Conservation (phyloP, 1,284 basidiomycete species). For the Agaricales sp. region DNA sequence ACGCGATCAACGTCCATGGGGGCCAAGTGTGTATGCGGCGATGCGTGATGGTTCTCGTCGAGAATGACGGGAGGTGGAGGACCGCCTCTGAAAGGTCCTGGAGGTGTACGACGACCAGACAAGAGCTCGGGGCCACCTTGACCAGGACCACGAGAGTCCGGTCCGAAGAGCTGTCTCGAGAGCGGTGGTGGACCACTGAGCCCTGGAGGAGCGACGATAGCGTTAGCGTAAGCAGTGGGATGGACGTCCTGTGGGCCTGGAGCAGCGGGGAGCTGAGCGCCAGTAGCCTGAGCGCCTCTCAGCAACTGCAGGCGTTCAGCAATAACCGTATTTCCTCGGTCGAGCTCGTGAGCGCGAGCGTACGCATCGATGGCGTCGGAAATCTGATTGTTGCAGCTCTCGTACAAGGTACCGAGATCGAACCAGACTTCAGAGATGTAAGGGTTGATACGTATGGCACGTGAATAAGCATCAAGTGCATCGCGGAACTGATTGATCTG, state of each 20-base stretch:
- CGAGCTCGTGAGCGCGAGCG: conserved; percentile 83
- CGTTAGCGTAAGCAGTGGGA: conserved; percentile 83
- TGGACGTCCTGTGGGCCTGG: conserved; percentile 93
- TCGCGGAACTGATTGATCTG: conserved; percentile 99
- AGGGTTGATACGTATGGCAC: conserved; percentile 96
- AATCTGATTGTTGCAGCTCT: conserved; percentile 99
- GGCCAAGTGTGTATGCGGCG: conserved; percentile 61
- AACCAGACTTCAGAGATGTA: conserved; percentile 99
- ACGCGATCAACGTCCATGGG: conserved; percentile 81
- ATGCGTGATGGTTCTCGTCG: conserved; percentile 54
- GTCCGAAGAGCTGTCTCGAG: conserved; percentile 46
- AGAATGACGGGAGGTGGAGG: conserved; percentile 70
- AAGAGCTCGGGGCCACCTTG: conserved; percentile 50
- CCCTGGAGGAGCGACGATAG: conserved; percentile 56
- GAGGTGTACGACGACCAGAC: conserved; percentile 42
- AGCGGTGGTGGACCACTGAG: conserved; percentile 53
- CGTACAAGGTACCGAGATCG: conserved; percentile 93
- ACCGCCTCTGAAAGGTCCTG: conserved; percentile 65
- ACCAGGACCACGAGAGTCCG: conserved; percentile 53
- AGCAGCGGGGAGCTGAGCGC: conserved; percentile 68
- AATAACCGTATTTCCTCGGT: conserved; percentile 73
- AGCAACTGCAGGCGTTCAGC: conserved; percentile 70
- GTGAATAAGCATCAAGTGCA: conserved; percentile 95
- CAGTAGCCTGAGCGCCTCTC: conserved; percentile 74
- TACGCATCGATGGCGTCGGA: conserved; percentile 98